Base-by-base conservation (phyloP, 2,329 filamentous ascomycete species). In the Ophiostoma sp. region DNA sequence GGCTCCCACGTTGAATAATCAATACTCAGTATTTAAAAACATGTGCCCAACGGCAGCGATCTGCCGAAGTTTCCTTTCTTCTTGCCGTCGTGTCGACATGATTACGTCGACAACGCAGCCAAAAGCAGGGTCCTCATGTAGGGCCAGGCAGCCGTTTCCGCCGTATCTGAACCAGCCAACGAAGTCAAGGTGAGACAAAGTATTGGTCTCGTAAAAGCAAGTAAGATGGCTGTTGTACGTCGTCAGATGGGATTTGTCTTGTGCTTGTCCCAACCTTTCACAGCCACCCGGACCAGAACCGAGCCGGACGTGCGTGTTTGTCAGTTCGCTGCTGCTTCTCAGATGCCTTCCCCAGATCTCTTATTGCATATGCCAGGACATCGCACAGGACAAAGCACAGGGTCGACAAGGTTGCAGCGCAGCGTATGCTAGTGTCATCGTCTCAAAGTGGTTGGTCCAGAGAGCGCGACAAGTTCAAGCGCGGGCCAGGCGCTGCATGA, bases 401-500 rank as follows among this genome's bases (percentile, higher is more conserved):
- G 42, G 42, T 48, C 15, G 22, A 55, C 22, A 55, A 22, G n/a
- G 50, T 55, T 22, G 22, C 50, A 55, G 50, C 22, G 28, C 50
- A 55, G 7, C 50, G 50, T 55, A 55, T 55, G 22, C 25, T 28
- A 11, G 36, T 25, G 2, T 11, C 59, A 42, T 42, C 15, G 31
- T 61, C 48, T 55, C 19, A n/a, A 36, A n/a, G 12, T 59, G 52
- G 50, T 48, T 45, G 48, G 57, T 22, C 36, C 36, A 64, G 36
- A 25, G 36, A 42, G 61, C 9, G 33, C 33, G 36, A 28, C 36
- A 17, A 5, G 11, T 31, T 50, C 42, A 68, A 11, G 63, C 36
- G 42, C 64, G 36, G 61, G 48, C 52, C 25, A 70, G 57, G 57
- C 66, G 64, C 33, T 33, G 31, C 28, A 48, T 70, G 72, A 73